Base-by-base conservation (phyloP, 257 asterid genomes). In the Oldenlandia corymbosa region DNA sequence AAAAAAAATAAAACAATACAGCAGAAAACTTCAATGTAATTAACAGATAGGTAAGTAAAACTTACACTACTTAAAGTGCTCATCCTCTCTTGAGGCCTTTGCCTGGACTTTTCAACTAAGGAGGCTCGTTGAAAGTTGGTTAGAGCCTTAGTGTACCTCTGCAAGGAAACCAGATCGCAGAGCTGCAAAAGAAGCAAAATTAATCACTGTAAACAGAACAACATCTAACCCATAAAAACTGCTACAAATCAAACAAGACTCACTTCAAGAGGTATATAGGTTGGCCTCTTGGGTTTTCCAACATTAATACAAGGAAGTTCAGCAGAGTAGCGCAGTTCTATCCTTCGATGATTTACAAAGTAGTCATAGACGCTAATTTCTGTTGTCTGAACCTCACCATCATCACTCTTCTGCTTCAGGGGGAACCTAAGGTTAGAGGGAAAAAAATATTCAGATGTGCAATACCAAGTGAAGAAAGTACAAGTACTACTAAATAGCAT, bases 271-370 rank as follows among this genome's bases (percentile, higher is more conserved):
- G 99, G 99, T 73, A 87, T 74, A 75, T 79, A 92, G 16, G 92
- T 89, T 6, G 99, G 96, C 11, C 94, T 83, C 62, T 87, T 87
- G 0, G 96, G 95, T 73, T 84, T 92, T 28, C 97, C 99, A 43
- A 92, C 97, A 67, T 92, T 89, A 18, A 92, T 81, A 76, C 99
- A 92, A 0, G 97, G 99, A n/a, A 92, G 58, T 65, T 89, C 95
- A 57, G 85, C 97, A 56, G 99, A 92, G 69, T 80, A 89, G 7
- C 91, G 80, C 71, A 92, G 60, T 34, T 89, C 86, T 6, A 89
- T 82, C 54, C 87, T 84, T 5, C 95, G 84, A 57, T 81, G 77
- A 42, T 85, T 92, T 16, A 87, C 97, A 65, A 89, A 92, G 73
- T 92, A 92, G 56, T 92, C 97, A 73, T 87, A 92, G 0, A 92